Evolutionary conservation across 768 basidiomycete species (phyloP).

Genomic region (Suillus plorans): DNA sequence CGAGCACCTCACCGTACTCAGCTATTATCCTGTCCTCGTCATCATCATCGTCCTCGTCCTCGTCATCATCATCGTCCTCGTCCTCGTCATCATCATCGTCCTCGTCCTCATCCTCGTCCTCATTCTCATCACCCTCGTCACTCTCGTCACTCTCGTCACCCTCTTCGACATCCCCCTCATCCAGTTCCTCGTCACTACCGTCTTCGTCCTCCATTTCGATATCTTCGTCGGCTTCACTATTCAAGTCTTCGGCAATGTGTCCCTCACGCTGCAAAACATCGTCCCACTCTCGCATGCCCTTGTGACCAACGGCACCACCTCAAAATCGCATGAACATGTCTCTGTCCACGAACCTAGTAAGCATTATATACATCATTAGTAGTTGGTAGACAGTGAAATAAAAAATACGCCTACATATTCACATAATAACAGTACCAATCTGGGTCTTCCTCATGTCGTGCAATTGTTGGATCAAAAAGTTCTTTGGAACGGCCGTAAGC

Average conservation of each 20-base stretch:
- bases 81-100: no score
- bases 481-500: slow-evolving; percentile 15
- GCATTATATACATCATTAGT: background rate
- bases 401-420: slow-evolving; percentile 25
- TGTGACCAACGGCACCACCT: slow-evolving; percentile 33
- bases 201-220: no score
- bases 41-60: no score
- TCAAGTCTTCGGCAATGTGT: background rate
- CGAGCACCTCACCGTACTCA: no score
- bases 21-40: no score
- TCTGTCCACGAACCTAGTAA: slow-evolving; percentile 36
- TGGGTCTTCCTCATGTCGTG: slow-evolving; percentile 9
- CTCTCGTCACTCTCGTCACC: background rate
- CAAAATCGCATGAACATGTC: slow-evolving; percentile 30
- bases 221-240: background rate
- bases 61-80: no score
- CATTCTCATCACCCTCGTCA: background rate
- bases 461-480: slow-evolving; percentile 6
- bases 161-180: background rate
- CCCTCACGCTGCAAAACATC: background rate
- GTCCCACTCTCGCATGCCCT: slow-evolving; percentile 13
- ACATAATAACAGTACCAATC: slow-evolving; percentile 35
- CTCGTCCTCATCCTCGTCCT: no score
- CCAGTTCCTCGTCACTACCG: background rate
- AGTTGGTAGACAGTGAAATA: background rate